A percentile compares a stretch with the other conserved stretches of the same genome.
phyloP scores from a whole-genome alignment of 2,329 filamentous ascomycete species.

The Ascochyta lentis region DNA sequence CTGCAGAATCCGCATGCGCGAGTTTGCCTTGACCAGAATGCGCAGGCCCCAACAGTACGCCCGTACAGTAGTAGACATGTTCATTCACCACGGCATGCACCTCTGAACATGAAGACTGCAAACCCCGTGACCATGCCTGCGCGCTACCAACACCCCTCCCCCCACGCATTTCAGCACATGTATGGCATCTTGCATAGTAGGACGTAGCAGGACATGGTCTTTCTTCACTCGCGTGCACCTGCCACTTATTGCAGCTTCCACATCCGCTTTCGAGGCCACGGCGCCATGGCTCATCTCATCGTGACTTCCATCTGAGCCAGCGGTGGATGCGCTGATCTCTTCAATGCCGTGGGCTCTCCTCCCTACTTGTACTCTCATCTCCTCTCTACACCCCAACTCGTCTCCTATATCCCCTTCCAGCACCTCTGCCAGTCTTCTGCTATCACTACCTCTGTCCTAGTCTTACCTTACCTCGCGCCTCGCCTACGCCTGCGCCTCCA shows the following conservation, averaged over 20 bases:
- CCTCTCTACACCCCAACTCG: not conserved
- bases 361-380: slow-evolving; percentile 1
- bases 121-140: not conserved
- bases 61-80: not conserved
- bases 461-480: slow-evolving; percentile 18
- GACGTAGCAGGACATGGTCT: not conserved
- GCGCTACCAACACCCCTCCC: too few relatives aligned
- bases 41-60: not conserved
- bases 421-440: not conserved
- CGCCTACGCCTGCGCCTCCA: slow-evolving; percentile 7
- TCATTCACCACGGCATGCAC: not conserved
- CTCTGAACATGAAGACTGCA: not conserved
- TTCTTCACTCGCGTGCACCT: not conserved
- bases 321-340: not conserved
- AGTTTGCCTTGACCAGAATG: not conserved
- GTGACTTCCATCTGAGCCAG: slow-evolving; percentile 5
- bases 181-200: too few relatives aligned
- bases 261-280: not conserved
- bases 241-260: not conserved
- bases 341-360: not conserved
- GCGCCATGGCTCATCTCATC: not conserved
- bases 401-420: not conserved
- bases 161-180: not conserved
- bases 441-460: slow-evolving; percentile 13
- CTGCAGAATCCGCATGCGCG: not conserved